These are phyloP conservation scores for Cyanidiococcus yangmingshanensis DNA, from an alignment of 23 red algal genomes.

Conservation along the genomic window DNA sequence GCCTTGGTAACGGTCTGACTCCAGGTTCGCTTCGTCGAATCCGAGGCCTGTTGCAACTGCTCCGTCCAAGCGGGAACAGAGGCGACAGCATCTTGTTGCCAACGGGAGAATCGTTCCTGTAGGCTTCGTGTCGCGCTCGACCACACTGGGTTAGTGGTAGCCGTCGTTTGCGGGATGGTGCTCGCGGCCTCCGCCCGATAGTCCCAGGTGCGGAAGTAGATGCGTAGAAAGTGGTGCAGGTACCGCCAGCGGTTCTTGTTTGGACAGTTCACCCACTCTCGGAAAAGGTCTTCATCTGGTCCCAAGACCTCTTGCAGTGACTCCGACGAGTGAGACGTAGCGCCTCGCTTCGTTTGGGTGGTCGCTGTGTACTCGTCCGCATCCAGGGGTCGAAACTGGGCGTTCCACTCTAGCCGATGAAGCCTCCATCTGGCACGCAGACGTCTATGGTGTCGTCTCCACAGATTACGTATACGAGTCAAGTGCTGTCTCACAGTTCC, in stretches of 20 bases:
- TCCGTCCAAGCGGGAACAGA: neutral
- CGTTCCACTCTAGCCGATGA: conserved; percentile 7
- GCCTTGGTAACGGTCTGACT: neutral
- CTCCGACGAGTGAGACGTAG: neutral
- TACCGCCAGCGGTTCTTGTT: neutral
- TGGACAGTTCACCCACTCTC: neutral
- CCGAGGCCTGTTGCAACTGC: neutral
- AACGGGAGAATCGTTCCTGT: neutral
- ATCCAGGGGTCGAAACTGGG: neutral
- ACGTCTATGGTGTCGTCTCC: neutral
- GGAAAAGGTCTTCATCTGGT: neutral
- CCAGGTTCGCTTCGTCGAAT: neutral
- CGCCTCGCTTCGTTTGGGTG: neutral
- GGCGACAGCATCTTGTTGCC: neutral
- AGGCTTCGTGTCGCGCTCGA: neutral
- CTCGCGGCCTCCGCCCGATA: neutral
- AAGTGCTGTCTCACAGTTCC: neutral
- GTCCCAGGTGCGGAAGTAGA: neutral
- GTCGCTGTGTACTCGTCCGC: neutral
- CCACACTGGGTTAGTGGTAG: neutral
- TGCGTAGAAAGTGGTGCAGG: neutral
- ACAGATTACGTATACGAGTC: neutral
- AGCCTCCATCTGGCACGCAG: neutral
- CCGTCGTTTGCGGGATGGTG: neutral
- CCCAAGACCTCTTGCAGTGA: neutral